Evolutionary conservation across 2,329 filamentous ascomycete species (phyloP).

Genomic region (Ramularia endophylla): DNA sequence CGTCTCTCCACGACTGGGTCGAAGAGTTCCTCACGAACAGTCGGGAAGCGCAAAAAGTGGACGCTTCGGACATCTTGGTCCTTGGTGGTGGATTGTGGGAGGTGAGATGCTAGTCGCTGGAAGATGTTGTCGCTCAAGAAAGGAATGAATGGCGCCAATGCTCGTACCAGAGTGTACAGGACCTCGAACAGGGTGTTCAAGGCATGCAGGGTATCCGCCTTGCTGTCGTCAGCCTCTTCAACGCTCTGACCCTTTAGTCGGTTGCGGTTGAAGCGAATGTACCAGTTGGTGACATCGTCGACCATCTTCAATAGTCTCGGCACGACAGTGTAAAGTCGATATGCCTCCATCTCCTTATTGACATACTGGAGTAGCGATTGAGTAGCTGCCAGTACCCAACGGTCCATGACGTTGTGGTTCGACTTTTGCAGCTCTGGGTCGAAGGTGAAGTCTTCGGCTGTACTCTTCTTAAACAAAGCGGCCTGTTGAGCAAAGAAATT

Average conservation of each 20-base stretch:
- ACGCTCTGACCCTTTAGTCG: constrained; percentile 65
- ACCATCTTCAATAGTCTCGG: constrained; percentile 67
- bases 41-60: constrained; percentile 87
- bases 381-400: constrained; percentile 88
- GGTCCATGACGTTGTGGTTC: constrained; percentile 90
- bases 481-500: constrained; percentile 94
- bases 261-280: constrained; percentile 90
- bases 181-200: constrained; percentile 94
- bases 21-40: constrained; percentile 80
- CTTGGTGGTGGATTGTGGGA: constrained; percentile 59
- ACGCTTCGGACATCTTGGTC: constrained; percentile 76
- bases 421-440: constrained; percentile 67
- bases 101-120: constrained; percentile 70
- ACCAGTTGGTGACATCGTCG: constrained; percentile 98
- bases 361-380: constrained; percentile 89
- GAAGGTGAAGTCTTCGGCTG: constrained; percentile 69
- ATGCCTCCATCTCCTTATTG: constrained; percentile 81
- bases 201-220: constrained; percentile 77
- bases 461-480: constrained; percentile 76
- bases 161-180: constrained; percentile 79
- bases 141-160: constrained; percentile 88
- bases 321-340: constrained; percentile 75
- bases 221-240: constrained; percentile 60
- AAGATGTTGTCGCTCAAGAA: constrained; percentile 97
- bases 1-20: constrained; percentile 79